Percentiles rank a stretch among this genome's conserved stretches.
phyloP scores from a whole-genome alignment of 2,329 filamentous ascomycete genomes.

The Diaporthe citriasiana region DNA sequence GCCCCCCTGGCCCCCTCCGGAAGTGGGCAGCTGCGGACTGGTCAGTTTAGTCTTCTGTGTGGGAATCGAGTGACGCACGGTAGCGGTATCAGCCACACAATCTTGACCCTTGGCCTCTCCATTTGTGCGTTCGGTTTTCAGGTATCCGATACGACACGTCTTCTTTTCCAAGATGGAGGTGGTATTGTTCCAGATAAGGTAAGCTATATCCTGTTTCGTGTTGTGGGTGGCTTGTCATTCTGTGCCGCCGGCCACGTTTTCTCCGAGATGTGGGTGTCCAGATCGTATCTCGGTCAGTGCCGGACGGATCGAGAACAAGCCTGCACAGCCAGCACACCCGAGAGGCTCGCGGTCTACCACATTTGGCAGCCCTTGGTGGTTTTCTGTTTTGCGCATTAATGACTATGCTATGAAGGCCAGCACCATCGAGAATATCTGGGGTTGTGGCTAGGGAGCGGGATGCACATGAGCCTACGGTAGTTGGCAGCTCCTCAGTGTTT shows the following conservation, averaged over 20 bases:
- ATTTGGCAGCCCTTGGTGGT: constrained; percentile 13
- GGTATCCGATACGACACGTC: constrained; percentile 19
- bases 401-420: constrained; percentile 23
- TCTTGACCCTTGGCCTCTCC: constrained; percentile 27
- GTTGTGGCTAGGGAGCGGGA: constrained; percentile 22
- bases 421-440: constrained; percentile 22
- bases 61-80: constrained; percentile 29
- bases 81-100: constrained; percentile 29
- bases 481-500: constrained; percentile 32
- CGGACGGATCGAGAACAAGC: not conserved
- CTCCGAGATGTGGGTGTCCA: constrained; percentile 11
- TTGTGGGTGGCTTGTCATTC: constrained; percentile 5
- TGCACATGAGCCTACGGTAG: constrained; percentile 25
- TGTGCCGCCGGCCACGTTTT: not conserved
- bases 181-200: constrained; percentile 19
- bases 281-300: constrained; percentile 18
- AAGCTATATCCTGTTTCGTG: constrained; percentile 19
- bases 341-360: not conserved
- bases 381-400: constrained; percentile 22
- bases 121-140: constrained; percentile 23
- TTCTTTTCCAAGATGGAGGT: constrained; percentile 12
- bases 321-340: not conserved
- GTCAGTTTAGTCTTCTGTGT: constrained; percentile 27
- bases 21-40: constrained; percentile 23
- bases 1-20: not conserved